These are phyloP conservation scores for Areca catechu DNA, from an alignment of 176 grass and related monocot genomes.

Conservation along the genomic window DNA sequence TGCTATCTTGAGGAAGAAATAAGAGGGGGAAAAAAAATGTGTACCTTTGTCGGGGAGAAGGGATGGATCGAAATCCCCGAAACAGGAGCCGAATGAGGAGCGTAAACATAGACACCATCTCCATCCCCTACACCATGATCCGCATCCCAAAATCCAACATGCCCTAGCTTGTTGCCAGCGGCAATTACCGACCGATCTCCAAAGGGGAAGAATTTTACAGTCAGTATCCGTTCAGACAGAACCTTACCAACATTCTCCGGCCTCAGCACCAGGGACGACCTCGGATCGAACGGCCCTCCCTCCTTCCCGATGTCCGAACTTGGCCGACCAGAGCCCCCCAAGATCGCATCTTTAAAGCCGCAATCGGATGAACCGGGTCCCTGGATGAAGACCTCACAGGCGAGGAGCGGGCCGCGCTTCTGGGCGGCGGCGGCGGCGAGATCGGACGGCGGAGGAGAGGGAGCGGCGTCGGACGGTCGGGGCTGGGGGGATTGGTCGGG, in stretches of 20 bases:
- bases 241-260: constrained; percentile 39
- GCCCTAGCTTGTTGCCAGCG: constrained; percentile 41
- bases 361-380: not conserved
- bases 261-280: constrained; percentile 33
- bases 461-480: not conserved
- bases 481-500: constrained; percentile 8
- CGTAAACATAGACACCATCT: constrained; percentile 49
- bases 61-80: constrained; percentile 54
- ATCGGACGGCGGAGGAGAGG: not conserved
- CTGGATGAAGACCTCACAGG: constrained; percentile 13
- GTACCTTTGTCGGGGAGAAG: constrained; percentile 35
- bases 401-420: constrained; percentile 20
- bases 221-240: constrained; percentile 34
- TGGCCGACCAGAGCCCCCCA: not conserved
- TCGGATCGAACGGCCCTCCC: constrained; percentile 19
- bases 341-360: constrained; percentile 17
- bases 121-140: constrained; percentile 27
- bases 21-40: not conserved
- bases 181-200: constrained; percentile 38
- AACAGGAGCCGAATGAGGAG: constrained; percentile 45
- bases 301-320: not conserved
- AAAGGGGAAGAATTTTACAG: constrained; percentile 48
- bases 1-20: too few relatives aligned
- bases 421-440: not conserved
- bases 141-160: constrained; percentile 78